A percentile compares a stretch with the other conserved stretches of the same genome.
phyloP scores from a whole-genome alignment of 2,329 filamentous ascomycete genomes.

The Penicillium paneum region DNA sequence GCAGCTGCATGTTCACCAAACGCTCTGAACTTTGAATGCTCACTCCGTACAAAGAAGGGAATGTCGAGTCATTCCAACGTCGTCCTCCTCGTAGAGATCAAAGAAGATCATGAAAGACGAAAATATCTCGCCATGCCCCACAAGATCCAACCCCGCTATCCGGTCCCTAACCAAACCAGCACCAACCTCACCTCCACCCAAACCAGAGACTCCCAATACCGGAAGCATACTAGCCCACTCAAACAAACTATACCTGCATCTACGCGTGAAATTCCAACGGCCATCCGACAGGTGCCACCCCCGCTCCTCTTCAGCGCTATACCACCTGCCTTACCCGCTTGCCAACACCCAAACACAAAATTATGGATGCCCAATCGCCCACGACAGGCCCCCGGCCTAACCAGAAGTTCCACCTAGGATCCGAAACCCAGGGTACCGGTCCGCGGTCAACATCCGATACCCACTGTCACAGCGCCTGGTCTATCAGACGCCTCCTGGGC shows the following conservation, averaged over 20 bases:
- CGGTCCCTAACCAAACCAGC: constrained; percentile 12
- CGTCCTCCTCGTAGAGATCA: not conserved
- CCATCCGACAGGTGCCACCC: not conserved
- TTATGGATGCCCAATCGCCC: constrained; percentile 22
- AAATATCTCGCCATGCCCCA: constrained; percentile 10
- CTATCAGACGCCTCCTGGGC: constrained; percentile 21
- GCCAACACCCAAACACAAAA: not conserved
- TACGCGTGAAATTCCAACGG: not conserved
- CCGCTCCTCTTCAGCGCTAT: constrained; percentile 5
- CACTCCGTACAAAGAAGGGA: not conserved
- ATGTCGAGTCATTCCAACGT: not conserved
- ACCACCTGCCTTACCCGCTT: not conserved
- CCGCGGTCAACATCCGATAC: not conserved
- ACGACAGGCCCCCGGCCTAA: constrained; percentile 1
- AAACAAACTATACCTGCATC: not conserved
- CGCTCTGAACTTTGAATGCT: not conserved
- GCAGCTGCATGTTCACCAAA: not conserved
- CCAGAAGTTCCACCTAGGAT: constrained; percentile 2
- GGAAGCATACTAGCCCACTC: not conserved
- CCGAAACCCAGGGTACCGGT: not conserved
- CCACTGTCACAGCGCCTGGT: constrained; percentile 14
- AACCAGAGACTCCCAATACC: not conserved
- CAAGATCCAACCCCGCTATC: constrained; percentile 15
- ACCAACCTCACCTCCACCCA: not conserved
- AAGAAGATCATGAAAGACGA: not conserved